Percentiles rank a stretch among this genome's conserved stretches.
Conservation (phyloP, 2,329 filamentous ascomycete genomes). For the Thyridium curvatum region DNA sequence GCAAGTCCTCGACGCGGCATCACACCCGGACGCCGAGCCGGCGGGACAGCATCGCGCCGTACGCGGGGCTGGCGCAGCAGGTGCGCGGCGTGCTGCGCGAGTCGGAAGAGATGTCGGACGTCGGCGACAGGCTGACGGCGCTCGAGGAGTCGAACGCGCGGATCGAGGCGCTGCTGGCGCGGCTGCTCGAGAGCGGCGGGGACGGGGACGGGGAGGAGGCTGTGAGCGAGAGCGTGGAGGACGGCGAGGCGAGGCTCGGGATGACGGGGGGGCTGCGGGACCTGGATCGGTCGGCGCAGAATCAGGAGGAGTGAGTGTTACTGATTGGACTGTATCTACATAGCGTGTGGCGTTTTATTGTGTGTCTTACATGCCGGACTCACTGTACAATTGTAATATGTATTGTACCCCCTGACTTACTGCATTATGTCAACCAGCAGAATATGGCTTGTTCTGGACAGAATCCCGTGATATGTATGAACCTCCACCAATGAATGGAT, state of each 20-base stretch:
- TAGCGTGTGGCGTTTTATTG: not conserved
- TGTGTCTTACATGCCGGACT: no score
- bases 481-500: no score
- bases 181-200: conserved; percentile 10
- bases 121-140: conserved; percentile 35
- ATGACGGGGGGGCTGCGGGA: conserved; percentile 12
- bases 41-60: conserved; percentile 48
- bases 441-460: no score
- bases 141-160: conserved; percentile 43
- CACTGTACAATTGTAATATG: no score
- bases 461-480: no score
- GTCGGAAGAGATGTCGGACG: conserved; percentile 24
- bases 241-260: conserved; percentile 3
- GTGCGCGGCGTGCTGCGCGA: conserved; percentile 42
- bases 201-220: conserved; percentile 4
- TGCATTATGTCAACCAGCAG: no score
- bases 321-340: not conserved
- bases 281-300: conserved; percentile 8
- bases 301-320: conserved; percentile 4
- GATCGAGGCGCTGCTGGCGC: conserved; percentile 21
- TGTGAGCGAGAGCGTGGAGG: conserved; percentile 1
- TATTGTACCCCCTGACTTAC: no score
- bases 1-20: not conserved
- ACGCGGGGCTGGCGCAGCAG: conserved; percentile 44
- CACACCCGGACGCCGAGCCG: conserved; percentile 28